Conservation (phyloP, 1,284 basidiomycete species). For the Malassezia dermatis region DNA sequence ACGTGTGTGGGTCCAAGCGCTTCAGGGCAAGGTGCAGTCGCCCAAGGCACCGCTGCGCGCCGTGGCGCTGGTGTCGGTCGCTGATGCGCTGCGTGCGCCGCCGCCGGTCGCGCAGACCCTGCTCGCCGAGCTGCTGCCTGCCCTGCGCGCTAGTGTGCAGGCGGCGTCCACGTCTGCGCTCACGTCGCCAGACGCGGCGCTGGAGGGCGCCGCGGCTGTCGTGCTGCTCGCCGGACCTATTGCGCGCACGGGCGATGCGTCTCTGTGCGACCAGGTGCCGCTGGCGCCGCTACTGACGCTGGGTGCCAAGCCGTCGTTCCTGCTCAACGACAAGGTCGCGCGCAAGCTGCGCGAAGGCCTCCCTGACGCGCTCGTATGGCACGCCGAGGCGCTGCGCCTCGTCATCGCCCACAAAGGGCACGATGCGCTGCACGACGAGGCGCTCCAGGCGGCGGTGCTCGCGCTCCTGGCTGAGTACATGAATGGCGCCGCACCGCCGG, state of each 20-base stretch:
- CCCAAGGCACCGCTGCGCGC: slow-evolving; percentile 32
- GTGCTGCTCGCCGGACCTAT: slow-evolving; percentile 11
- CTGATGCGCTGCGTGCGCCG: background rate
- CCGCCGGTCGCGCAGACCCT: background rate
- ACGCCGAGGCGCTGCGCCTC: slow-evolving; percentile 20
- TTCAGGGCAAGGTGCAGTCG: slow-evolving; percentile 15
- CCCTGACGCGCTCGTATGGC: slow-evolving; percentile 30
- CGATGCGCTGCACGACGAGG: slow-evolving; percentile 18
- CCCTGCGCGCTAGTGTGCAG: background rate
- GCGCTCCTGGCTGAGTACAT: slow-evolving; percentile 26
- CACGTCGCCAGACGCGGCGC: slow-evolving; percentile 31
- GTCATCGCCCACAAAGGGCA: slow-evolving; percentile 16
- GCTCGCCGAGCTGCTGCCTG: background rate
- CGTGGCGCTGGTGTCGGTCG: slow-evolving; percentile 18
- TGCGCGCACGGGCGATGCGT: slow-evolving; percentile 10
- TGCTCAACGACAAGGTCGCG: slow-evolving; percentile 38
- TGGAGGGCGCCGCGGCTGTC: slow-evolving; percentile 39
- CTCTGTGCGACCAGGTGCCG: slow-evolving; percentile 19
- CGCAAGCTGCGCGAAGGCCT: slow-evolving; percentile 25
- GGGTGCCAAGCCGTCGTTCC: slow-evolving; percentile 40
- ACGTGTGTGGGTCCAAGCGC: slow-evolving; percentile 18
- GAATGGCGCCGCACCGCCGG: slow-evolving; percentile 2
- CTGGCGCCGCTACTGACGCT: slow-evolving; percentile 19
- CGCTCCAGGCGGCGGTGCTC: slow-evolving; percentile 18
- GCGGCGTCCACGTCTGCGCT: slow-evolving; percentile 19